Evolutionary conservation across 2,329 filamentous ascomycete genomes (phyloP), one percentile per base, ranked within the genome.

Genomic region (Clonostachys solani): DNA sequence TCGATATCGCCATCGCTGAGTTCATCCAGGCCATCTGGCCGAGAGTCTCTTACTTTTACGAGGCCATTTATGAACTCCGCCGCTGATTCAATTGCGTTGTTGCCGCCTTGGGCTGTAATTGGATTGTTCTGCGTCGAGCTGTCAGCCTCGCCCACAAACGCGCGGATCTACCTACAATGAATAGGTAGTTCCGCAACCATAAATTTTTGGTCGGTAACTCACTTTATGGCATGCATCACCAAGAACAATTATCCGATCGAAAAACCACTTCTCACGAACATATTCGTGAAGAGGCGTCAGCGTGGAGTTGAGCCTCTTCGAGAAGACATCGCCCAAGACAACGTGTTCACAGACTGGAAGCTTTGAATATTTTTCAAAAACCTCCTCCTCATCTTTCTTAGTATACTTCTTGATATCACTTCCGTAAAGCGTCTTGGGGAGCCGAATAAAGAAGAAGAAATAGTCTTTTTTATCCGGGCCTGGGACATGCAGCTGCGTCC

Each of bases 151-250:
- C 23, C 23, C 23, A 29, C 23, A 29, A 29, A 10, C 23, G 4
- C 9, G 9, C 23, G 23, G 23, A 29, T 4, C 23, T 2, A 29
- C 5, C 23, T 10, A 29, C 23, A 9, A 29, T 10, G 23, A 29
- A 3, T 10, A 29, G 23, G 9, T 10, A 29, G 23, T 29, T 29
- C 23, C 23, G 23, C 23, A 29, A 10, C 23, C 9, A 10, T 8
- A 29, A 29, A 29, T 9, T 29, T 9, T 10, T 29, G 23, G 23
- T 29, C n/a, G 9, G 23, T 29, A 10, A 29, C 23, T 38, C 48
- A 61, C 60, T 58, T 67, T 68, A 47, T 67, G 64, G 2, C 51
- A 57, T 1, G 63, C 54, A 40, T 67, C 64, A 5, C 64, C 64
- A 2, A 67, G 49, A 5, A 52, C 51, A 2, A 65, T 48, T 10